Evolutionary conservation across 2,329 filamentous ascomycete species (phyloP).

Genomic region (Aspergillus sp.): DNA sequence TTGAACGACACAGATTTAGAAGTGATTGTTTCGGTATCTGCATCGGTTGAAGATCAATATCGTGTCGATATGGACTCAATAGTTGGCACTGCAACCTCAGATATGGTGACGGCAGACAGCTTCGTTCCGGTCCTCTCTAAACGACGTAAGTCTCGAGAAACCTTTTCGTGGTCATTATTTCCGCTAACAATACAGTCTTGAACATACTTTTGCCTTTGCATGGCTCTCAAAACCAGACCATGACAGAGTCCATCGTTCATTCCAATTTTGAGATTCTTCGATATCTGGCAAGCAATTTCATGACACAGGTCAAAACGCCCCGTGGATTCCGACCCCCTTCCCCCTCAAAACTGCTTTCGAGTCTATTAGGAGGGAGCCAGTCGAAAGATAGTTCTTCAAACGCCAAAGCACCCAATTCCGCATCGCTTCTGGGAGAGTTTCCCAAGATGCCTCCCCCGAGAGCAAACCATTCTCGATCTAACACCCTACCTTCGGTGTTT

Average conservation of each 20-base stretch:
- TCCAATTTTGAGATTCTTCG: slow-evolving; percentile 75
- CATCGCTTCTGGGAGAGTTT: slow-evolving; percentile 38
- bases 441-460: slow-evolving; percentile 38
- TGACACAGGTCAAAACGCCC: slow-evolving; percentile 55
- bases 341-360: slow-evolving; percentile 85
- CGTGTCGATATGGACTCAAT: slow-evolving; percentile 58
- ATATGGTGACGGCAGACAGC: slow-evolving; percentile 68
- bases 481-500: slow-evolving; percentile 39
- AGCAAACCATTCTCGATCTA: slow-evolving; percentile 37
- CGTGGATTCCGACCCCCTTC: slow-evolving; percentile 72
- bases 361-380: slow-evolving; percentile 62
- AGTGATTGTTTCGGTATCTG: slow-evolving; percentile 64
- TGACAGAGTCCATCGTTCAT: slow-evolving; percentile 63
- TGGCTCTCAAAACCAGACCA: slow-evolving; percentile 47
- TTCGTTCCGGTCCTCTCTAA: slow-evolving; percentile 71
- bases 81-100: slow-evolving; percentile 66
- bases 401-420: slow-evolving; percentile 29
- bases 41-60: slow-evolving; percentile 57
- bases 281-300: slow-evolving; percentile 59
- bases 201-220: slow-evolving; percentile 69
- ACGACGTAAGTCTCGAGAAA: slow-evolving; percentile 52
- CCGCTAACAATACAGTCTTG: slow-evolving; percentile 50
- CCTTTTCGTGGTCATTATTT: not conserved
- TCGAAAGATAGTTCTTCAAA: slow-evolving; percentile 28
- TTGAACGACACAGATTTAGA: slow-evolving; percentile 32